Evolutionary conservation across 1,139 yeast species (phyloP).

Genomic region (Lodderomyces metapsilosis): DNA sequence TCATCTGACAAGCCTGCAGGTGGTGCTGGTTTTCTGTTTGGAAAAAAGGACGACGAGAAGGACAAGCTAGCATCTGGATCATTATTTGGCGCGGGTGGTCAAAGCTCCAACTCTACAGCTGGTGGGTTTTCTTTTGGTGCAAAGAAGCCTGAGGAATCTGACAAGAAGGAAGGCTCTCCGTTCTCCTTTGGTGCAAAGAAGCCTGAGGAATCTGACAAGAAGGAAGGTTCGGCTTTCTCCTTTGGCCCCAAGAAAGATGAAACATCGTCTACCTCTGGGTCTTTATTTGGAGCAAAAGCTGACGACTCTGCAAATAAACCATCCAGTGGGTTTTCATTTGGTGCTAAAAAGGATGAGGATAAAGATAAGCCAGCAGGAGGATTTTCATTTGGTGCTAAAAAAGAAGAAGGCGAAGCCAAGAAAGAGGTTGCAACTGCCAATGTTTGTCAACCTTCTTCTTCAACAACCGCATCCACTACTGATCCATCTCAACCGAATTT

Average conservation of each 20-base stretch:
- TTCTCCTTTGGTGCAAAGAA: constrained; percentile 25
- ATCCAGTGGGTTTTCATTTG: constrained; percentile 20
- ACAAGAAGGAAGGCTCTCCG: constrained; percentile 13
- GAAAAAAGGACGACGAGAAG: constrained; percentile 21
- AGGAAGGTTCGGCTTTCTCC: constrained; percentile 11
- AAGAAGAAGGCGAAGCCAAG: constrained; percentile 20
- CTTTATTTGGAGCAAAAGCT: constrained; percentile 22
- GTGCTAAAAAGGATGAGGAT: constrained; percentile 25
- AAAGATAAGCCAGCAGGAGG: constrained; percentile 18
- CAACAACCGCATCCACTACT: constrained; percentile 11
- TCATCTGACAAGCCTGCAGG: constrained; percentile 18
- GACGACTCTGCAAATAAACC: constrained; percentile 15
- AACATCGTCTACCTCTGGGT: no score
- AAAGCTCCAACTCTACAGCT: constrained; percentile 13
- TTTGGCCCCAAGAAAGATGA: constrained; percentile 21
- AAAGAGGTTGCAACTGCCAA: constrained; percentile 17
- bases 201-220: constrained; percentile 15
- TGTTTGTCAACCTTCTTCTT: constrained; percentile 16
- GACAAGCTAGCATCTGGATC: constrained; percentile 15
- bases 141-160: constrained; percentile 14
- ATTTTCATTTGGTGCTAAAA: constrained; percentile 25
- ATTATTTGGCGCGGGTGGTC: constrained; percentile 23
- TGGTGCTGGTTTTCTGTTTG: constrained; percentile 18
- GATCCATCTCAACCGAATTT: constrained; percentile 26
- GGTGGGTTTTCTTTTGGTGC: constrained; percentile 22